Base-by-base conservation (phyloP, 208 protist genomes). In the Leishmania arabica region DNA sequence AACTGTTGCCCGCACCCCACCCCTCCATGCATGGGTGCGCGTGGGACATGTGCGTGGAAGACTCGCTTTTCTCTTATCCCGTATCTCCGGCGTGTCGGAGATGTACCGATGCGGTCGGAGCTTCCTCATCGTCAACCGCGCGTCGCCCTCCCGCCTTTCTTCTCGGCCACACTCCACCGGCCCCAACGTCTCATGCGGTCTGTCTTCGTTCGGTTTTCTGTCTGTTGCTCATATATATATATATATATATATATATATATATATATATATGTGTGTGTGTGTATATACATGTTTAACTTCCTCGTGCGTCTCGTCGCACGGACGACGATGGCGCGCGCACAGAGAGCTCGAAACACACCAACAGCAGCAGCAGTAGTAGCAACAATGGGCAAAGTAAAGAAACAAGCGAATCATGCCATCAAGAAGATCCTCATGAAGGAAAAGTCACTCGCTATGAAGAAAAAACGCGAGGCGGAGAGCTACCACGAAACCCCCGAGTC, bases 351-450 rank as follows among this genome's bases (percentile, higher is more conserved):
- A 76, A 37, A 15, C 49, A n/a, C n/a, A 42, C 40, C 4, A 45
- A 31, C 45, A 47, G 27, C 51, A 77, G 40, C 34, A 53, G 71
- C 54, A 45, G 27, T 40, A 77, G 40, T 24, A 53, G 71, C 54
- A 45, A 62, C 72, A 0, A 97, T 97, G 94, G 92, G 89, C 47
- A 95, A 95, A 70, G 93, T 94, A 3, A 97, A 96, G 78, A 80
- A 78, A 47, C 82, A 87, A 83, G 88, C 88, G 45, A 88, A 88
- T 66, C 90, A 96, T 83, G 89, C 89, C 85, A 96, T 97, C 70
- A 97, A 97, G 82, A 96, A 94, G 79, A 93, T 97, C 51, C 85
- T 97, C 49, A 97, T 97, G 95, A 97, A 97, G 82, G 92, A 97
- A 78, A 97, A 97, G 83, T 93, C 83, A 47, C 77, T 97, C 58